Percentiles rank a stretch among this genome's conserved stretches.
Conservation (phyloP, 192 early-diverging fungal genomes). For the Linnemannia zychae region DNA sequence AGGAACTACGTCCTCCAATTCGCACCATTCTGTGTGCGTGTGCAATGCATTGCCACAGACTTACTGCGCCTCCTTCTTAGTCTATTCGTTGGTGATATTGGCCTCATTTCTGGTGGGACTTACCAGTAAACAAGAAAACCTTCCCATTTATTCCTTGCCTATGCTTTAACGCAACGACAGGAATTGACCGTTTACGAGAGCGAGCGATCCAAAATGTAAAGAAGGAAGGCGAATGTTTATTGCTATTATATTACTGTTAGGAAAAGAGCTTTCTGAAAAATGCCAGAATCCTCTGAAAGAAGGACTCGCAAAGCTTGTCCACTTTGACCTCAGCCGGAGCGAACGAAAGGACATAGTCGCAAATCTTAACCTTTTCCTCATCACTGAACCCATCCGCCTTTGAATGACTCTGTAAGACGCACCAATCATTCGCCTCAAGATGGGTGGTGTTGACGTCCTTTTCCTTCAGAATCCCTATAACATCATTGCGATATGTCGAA, state of each 20-base stretch:
- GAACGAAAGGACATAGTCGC: neutral
- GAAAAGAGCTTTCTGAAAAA: neutral
- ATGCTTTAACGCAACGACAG: no score
- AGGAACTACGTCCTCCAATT: neutral
- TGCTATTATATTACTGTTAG: neutral
- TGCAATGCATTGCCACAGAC: neutral
- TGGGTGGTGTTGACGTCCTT: neutral
- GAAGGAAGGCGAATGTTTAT: no score
- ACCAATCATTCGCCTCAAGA: neutral
- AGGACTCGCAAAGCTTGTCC: neutral
- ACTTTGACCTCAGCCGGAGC: neutral
- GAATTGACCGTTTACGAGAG: no score
- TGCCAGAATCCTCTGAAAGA: neutral
- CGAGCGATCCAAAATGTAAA: no score
- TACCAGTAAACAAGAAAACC: no score
- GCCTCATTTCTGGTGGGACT: no score
- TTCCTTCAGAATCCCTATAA: neutral
- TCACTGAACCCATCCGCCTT: neutral
- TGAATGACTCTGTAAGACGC: neutral
- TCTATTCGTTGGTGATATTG: no score
- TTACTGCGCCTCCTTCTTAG: neutral
- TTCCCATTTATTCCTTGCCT: no score
- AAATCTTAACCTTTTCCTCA: neutral
- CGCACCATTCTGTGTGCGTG: neutral
- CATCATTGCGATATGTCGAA: neutral